Percentiles rank a stretch among this genome's conserved stretches.
phyloP scores from a whole-genome alignment of 2,329 filamentous ascomycete species.

The Fusarium pininemorale region DNA sequence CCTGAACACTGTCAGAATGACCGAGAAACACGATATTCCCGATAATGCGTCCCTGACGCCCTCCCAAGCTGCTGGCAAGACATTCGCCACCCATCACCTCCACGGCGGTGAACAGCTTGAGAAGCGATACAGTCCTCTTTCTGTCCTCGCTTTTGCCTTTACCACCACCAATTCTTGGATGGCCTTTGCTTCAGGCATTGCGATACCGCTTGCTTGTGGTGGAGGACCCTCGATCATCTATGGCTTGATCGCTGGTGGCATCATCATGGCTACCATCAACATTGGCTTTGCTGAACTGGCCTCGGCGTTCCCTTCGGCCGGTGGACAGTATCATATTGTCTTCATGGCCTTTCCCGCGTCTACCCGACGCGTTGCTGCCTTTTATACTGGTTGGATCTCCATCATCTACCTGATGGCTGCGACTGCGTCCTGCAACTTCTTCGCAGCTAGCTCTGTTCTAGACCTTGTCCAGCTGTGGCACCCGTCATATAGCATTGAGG shows the following conservation, averaged over 20 bases:
- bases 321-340: slow-evolving; percentile 42
- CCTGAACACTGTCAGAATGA: neutral
- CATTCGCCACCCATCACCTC: neutral
- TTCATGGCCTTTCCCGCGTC: slow-evolving; percentile 39
- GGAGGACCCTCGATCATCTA: slow-evolving; percentile 40
- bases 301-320: slow-evolving; percentile 39
- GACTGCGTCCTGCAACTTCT: slow-evolving; percentile 40
- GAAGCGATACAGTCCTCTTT: slow-evolving; percentile 40
- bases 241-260: slow-evolving; percentile 34
- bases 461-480: slow-evolving; percentile 37
- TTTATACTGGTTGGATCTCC: slow-evolving; percentile 39
- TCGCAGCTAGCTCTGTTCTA: slow-evolving; percentile 36
- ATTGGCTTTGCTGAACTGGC: slow-evolving; percentile 41
- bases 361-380: slow-evolving; percentile 35
- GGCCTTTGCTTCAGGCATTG: slow-evolving; percentile 39
- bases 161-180: slow-evolving; percentile 43
- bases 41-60: slow-evolving; percentile 25
- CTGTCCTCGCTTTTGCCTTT: slow-evolving; percentile 41
- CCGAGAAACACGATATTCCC: slow-evolving; percentile 16
- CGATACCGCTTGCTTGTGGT: slow-evolving; percentile 37
- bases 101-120: slow-evolving; percentile 21
- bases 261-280: slow-evolving; percentile 39
- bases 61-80: slow-evolving; percentile 30
- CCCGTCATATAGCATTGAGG: slow-evolving; percentile 25
- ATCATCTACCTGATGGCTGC: slow-evolving; percentile 42